Evolutionary conservation across 768 basidiomycete genomes (phyloP), one percentile per base, ranked within the genome.

Genomic region (Wakefieldia striispora): DNA sequence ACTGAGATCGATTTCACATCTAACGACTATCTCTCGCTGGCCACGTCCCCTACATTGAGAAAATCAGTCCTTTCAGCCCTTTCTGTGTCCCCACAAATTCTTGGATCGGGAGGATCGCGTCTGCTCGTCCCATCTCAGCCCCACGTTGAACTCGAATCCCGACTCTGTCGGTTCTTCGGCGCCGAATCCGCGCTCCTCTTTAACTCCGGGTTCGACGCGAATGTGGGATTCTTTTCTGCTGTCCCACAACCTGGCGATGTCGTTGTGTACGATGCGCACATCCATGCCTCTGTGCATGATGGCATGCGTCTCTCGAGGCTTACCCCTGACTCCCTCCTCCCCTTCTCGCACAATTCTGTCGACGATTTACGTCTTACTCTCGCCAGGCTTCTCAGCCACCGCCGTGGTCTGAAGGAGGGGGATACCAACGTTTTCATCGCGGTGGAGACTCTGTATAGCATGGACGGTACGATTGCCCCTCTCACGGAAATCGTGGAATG

Each of bases 141-240:
- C 13, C 94, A 97, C 66, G 72, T 70, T 17, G 71, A 75, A 9
- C 77, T 98, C 36, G 95, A 98, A 63, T 68, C 67, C 5, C 80
- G 92, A 3, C 74, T 94, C 9, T 72, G 74, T 3, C 56, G 43
- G 2, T 87, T 90, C 64, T 91, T 94, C 68, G 57, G 66, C 14
- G 71, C 80, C 6, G 77, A 76, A 31, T 73, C 82, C 0, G 89
- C 88, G 0, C 73, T 97, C 9, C 75, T 97, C 5, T 95, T 94
- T 79, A 94, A 92, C 67, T 93, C 90, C 0, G 94, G 94, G 0
- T 95, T 86, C 65, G 94, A 95, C 67, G 92, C 93, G 9, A 98
- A 95, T 63, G 86, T 85, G 3, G 88, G 86, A 0, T 82, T 95
- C 67, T 95, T 95, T 71, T 75, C 88, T 0, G 80, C 80, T 39